Conservation (phyloP, 345 rosid genomes). For the Fremontodendron californicum region DNA sequence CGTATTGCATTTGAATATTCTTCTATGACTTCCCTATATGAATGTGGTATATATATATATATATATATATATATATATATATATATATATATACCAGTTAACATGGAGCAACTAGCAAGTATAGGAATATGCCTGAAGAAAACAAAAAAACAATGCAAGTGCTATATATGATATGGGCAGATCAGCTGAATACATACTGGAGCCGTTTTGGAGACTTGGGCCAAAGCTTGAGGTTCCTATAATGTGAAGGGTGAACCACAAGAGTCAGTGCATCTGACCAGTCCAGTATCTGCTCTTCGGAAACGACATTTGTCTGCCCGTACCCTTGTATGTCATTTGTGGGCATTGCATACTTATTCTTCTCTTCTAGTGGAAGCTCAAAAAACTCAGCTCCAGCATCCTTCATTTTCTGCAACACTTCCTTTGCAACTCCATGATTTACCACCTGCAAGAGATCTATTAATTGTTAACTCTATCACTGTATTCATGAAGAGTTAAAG, state of each 20-base stretch:
- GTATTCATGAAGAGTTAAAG: no score
- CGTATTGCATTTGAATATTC: slow-evolving; percentile 21
- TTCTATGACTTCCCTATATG: slow-evolving; percentile 23
- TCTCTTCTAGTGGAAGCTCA: slow-evolving; percentile 26
- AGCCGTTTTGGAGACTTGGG: slow-evolving; percentile 17
- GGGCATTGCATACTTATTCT: slow-evolving; percentile 23
- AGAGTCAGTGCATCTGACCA: slow-evolving; percentile 28
- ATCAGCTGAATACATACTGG: slow-evolving; percentile 3
- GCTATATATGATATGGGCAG: not conserved
- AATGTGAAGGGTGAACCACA: slow-evolving; percentile 11
- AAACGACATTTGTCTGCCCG: slow-evolving; percentile 28
- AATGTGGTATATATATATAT: no score
- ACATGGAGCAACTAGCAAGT: not conserved
- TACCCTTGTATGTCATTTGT: slow-evolving; percentile 27
- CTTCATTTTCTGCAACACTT: slow-evolving; percentile 22
- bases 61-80: no score
- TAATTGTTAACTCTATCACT: not conserved
- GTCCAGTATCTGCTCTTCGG: slow-evolving; percentile 26
- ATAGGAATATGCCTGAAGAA: not conserved
- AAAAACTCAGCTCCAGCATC: slow-evolving; percentile 20
- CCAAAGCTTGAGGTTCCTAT: slow-evolving; percentile 24
- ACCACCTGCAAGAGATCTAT: slow-evolving; percentile 18
- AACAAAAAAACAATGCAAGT: not conserved
- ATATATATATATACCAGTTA: not conserved
- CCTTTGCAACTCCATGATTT: slow-evolving; percentile 25